These are phyloP conservation scores for Crithidia thermophila DNA, from an alignment of 208 protist genomes.

Conservation along the genomic window DNA sequence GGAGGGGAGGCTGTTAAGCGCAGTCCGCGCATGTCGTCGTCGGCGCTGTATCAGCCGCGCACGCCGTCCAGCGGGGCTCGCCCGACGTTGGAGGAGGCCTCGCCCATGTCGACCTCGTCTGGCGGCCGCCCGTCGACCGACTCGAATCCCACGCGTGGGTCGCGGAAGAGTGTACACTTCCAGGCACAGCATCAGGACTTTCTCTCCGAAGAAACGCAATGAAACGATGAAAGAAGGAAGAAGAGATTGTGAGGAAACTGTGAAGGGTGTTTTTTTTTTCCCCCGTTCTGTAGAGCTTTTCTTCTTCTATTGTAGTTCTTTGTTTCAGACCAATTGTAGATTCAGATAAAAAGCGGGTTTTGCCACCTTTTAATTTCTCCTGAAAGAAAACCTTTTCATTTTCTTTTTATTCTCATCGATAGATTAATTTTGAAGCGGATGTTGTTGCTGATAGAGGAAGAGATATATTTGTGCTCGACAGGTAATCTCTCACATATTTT, in stretches of 20 bases:
- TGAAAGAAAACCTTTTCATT: too few relatives aligned
- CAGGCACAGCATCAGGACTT: slow-evolving; percentile 16
- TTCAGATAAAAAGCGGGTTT: too few relatives aligned
- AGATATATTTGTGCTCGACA: too few relatives aligned
- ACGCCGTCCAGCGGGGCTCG: slow-evolving; percentile 23
- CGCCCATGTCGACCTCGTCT: slow-evolving; percentile 1
- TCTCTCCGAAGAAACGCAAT: slow-evolving; percentile 3
- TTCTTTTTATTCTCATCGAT: too few relatives aligned
- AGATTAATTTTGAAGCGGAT: too few relatives aligned
- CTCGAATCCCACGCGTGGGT: background rate
- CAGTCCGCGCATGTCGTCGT: background rate
- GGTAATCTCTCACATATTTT: too few relatives aligned
- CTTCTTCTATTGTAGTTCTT: too few relatives aligned
- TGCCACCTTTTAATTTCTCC: too few relatives aligned
- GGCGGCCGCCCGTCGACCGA: slow-evolving; percentile 1
- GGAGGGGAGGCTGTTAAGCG: background rate
- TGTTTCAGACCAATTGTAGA: too few relatives aligned
- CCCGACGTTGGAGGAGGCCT: background rate
- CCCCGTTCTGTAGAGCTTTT: too few relatives aligned
- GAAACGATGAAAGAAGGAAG: slow-evolving; percentile 8
- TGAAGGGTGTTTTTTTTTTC: too few relatives aligned
- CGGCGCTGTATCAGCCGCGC: slow-evolving; percentile 1
- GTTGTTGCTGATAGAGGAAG: too few relatives aligned
- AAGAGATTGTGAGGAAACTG: background rate
- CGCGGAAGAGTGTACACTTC: slow-evolving; percentile 48